A percentile compares a stretch with the other conserved stretches of the same genome.
These are phyloP conservation scores for Oropetium thomaeum DNA, from an alignment of 176 grass and related monocot species.

Conservation along the genomic window DNA sequence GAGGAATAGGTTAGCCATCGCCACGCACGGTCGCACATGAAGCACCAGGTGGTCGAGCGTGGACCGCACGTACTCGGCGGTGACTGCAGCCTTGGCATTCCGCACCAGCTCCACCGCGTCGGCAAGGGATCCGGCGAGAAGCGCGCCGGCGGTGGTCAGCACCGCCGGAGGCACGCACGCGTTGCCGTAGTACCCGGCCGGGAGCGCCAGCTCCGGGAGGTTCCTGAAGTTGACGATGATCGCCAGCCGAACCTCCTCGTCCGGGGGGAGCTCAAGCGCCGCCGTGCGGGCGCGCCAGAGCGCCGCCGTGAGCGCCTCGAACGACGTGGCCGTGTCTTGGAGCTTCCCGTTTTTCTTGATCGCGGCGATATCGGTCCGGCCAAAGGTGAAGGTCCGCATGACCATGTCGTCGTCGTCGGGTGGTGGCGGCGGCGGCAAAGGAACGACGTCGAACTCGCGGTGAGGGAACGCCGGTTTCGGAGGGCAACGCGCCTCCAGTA, in stretches of 20 bases:
- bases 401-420: not conserved
- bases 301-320: constrained; percentile 31
- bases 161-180: constrained; percentile 4
- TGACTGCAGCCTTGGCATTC: constrained; percentile 28
- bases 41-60: constrained; percentile 21
- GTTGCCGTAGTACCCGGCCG: constrained; percentile 50
- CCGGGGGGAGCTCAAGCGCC: not conserved
- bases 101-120: constrained; percentile 31
- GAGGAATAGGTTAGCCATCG: constrained; percentile 1
- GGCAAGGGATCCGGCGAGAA: not conserved
- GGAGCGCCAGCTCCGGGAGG: not conserved
- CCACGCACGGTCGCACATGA: constrained; percentile 2
- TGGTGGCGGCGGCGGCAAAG: not conserved
- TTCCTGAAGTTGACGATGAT: constrained; percentile 15
- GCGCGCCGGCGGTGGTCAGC: not conserved
- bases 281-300: constrained; percentile 32
- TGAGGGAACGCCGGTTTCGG: constrained; percentile 36
- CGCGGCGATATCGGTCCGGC: not conserved
- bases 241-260: not conserved
- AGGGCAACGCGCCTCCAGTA: constrained; percentile 34
- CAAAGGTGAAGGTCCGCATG: constrained; percentile 29
- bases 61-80: constrained; percentile 39
- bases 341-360: not conserved
- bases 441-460: constrained; percentile 26
- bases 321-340: not conserved